Conservation (phyloP, 208 protist species). For the Trypanosoma melophagium region DNA sequence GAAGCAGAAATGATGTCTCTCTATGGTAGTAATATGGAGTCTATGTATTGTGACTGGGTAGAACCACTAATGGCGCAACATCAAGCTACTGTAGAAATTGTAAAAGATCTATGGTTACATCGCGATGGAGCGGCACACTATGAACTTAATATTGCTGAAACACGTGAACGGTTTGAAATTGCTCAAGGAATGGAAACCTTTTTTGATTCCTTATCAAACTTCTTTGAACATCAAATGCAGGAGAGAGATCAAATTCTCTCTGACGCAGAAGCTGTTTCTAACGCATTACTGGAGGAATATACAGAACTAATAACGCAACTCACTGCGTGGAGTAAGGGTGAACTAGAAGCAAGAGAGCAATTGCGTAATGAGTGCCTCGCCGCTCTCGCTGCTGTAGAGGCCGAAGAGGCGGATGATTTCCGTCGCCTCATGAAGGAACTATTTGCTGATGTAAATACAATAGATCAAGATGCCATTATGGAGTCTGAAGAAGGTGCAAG, state of each 20-base stretch:
- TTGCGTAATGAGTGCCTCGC: slow-evolving; percentile 6
- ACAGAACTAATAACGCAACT: slow-evolving; percentile 7
- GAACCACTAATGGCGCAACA: slow-evolving; percentile 41
- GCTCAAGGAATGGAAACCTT: slow-evolving; percentile 38
- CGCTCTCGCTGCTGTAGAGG: background rate
- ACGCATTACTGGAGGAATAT: slow-evolving; percentile 14
- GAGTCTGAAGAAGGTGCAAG: slow-evolving; percentile 47
- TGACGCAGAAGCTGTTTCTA: slow-evolving; percentile 17
- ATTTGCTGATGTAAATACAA: slow-evolving; percentile 24
- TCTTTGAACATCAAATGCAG: slow-evolving; percentile 16
- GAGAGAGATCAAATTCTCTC: slow-evolving; percentile 18
- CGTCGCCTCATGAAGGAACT: slow-evolving; percentile 25
- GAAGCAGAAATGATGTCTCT: slow-evolving; percentile 43
- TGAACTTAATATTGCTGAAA: slow-evolving; percentile 43
- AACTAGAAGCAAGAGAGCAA: slow-evolving; percentile 10
- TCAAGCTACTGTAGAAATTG: slow-evolving; percentile 30
- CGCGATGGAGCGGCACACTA: slow-evolving; percentile 45
- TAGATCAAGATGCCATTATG: slow-evolving; percentile 33
- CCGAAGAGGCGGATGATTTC: slow-evolving; percentile 20
- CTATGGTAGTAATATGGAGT: slow-evolving; percentile 32
- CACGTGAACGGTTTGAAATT: slow-evolving; percentile 39
- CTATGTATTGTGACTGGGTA: slow-evolving; percentile 49
- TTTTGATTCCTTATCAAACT: slow-evolving; percentile 30
- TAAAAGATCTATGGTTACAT: slow-evolving; percentile 39
- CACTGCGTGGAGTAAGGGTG: background rate